phyloP scores from a whole-genome alignment of 495 filamentous ascomycete species.

The Hyaloscypha bicolor region DNA sequence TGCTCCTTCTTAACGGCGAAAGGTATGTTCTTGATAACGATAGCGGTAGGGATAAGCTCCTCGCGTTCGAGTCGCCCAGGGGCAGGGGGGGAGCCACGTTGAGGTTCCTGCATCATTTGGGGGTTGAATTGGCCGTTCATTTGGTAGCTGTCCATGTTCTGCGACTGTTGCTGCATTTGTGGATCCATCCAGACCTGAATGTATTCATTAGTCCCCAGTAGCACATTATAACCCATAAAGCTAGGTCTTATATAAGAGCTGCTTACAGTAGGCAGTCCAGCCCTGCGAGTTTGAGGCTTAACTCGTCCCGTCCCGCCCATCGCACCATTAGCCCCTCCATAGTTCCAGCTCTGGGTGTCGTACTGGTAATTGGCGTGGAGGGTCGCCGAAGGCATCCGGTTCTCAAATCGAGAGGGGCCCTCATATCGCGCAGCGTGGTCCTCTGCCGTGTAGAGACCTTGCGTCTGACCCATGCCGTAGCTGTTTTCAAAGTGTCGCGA shows the following conservation, averaged over 20 bases:
- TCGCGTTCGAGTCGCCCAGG: slow-evolving; percentile 51
- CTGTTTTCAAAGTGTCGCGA: slow-evolving; percentile 69
- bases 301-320: slow-evolving; percentile 48
- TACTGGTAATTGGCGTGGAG: slow-evolving; percentile 41
- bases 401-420: slow-evolving; percentile 55
- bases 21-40: slow-evolving; percentile 99
- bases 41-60: slow-evolving; percentile 95
- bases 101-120: slow-evolving; percentile 26
- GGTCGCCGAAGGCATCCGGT: slow-evolving; percentile 40
- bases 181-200: slow-evolving; percentile 25
- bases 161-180: slow-evolving; percentile 33
- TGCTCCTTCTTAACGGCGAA: slow-evolving; percentile 98
- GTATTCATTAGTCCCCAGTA: not conserved
- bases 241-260: not conserved
- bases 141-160: slow-evolving; percentile 27
- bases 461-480: slow-evolving; percentile 52
- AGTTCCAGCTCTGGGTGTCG: slow-evolving; percentile 53
- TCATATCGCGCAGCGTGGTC: slow-evolving; percentile 61
- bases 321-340: slow-evolving; percentile 45
- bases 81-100: slow-evolving; percentile 30
- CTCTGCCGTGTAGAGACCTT: slow-evolving; percentile 54
- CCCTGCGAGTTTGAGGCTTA: slow-evolving; percentile 44
- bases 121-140: slow-evolving; percentile 34
- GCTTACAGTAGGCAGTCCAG: slow-evolving; percentile 52
- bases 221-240: not conserved